These are phyloP conservation scores for Penicillium ucsense DNA, from an alignment of 495 filamentous ascomycete genomes.

Conservation along the genomic window DNA sequence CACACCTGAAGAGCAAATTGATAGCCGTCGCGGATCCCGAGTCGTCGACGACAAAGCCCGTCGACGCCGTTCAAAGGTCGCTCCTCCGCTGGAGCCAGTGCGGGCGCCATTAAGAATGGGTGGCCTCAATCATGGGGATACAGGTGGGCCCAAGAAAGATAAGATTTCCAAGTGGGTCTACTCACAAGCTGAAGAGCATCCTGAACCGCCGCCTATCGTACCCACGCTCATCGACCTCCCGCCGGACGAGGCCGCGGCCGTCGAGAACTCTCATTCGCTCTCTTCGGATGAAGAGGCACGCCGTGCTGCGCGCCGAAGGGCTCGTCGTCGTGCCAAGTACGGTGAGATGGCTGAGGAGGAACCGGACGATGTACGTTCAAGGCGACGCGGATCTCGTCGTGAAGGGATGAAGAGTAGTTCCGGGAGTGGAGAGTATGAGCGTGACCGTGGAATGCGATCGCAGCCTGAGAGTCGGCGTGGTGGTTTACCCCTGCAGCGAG, in stretches of 20 bases:
- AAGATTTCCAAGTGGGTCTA: slow-evolving; percentile 55
- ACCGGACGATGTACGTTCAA: slow-evolving; percentile 26
- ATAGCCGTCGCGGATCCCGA: slow-evolving; percentile 16
- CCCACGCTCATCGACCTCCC: slow-evolving; percentile 45
- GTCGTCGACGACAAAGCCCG: slow-evolving; percentile 20
- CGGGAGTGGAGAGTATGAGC: slow-evolving; percentile 34
- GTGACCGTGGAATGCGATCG: slow-evolving; percentile 29
- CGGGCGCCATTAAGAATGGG: slow-evolving; percentile 20
- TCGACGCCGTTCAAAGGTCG: slow-evolving; percentile 24
- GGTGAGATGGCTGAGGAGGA: slow-evolving; percentile 31
- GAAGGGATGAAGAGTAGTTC: slow-evolving; percentile 30
- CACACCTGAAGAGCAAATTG: slow-evolving; percentile 13
- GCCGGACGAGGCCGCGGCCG: slow-evolving; percentile 22
- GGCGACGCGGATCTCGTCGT: slow-evolving; percentile 23
- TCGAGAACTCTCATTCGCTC: slow-evolving; percentile 24
- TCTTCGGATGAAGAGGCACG: slow-evolving; percentile 35
- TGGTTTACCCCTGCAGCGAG: slow-evolving; percentile 13
- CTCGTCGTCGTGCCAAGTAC: slow-evolving; percentile 29
- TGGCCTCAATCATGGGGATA: slow-evolving; percentile 11
- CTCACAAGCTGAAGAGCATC: slow-evolving; percentile 43
- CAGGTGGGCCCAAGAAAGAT: slow-evolving; percentile 25
- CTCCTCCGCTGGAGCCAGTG: slow-evolving; percentile 6
- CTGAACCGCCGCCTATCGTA: slow-evolving; percentile 47
- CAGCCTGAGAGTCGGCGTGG: slow-evolving; percentile 21
- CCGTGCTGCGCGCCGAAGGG: slow-evolving; percentile 26